Conservation (phyloP, 2,329 filamentous ascomycete genomes). For the Mycosphaerella sp. region DNA sequence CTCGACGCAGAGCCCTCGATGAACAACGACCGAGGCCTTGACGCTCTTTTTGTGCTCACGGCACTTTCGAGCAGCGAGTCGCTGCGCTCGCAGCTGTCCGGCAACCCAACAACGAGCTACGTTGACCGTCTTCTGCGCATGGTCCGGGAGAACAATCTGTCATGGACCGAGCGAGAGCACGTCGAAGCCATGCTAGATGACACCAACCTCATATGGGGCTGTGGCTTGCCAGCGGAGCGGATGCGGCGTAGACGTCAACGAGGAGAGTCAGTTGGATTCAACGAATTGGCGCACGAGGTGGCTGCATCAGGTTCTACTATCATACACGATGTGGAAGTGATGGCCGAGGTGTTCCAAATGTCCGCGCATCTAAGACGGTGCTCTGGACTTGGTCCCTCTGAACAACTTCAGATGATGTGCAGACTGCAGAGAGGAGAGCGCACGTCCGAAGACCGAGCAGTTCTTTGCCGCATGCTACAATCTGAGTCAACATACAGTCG, state of each 20-base stretch:
- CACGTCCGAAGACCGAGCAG: slow-evolving; percentile 17
- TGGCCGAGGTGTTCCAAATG: slow-evolving; percentile 31
- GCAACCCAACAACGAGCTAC: background rate
- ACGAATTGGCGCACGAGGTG: slow-evolving; percentile 13
- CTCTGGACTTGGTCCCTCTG: slow-evolving; percentile 20
- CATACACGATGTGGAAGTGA: slow-evolving; percentile 27
- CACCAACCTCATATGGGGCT: slow-evolving; percentile 14
- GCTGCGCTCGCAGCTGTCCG: slow-evolving; percentile 4
- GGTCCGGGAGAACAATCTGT: slow-evolving; percentile 12
- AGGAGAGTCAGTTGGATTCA: slow-evolving; percentile 17
- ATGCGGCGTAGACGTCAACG: slow-evolving; percentile 16
- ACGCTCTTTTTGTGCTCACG: slow-evolving; percentile 18
- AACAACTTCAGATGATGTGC: slow-evolving; percentile 27
- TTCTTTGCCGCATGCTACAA: slow-evolving; percentile 24
- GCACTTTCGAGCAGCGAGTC: slow-evolving; percentile 7
- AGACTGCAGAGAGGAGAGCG: slow-evolving; percentile 28
- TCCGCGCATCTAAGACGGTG: slow-evolving; percentile 24
- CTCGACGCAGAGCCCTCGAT: slow-evolving; percentile 15
- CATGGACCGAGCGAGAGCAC: slow-evolving; percentile 4
- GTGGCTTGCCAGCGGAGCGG: slow-evolving; percentile 19
- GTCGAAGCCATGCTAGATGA: slow-evolving; percentile 12
- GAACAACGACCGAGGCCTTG: slow-evolving; percentile 20
- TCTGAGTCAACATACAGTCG: slow-evolving; percentile 17
- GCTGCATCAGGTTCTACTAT: slow-evolving; percentile 10
- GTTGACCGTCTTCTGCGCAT: slow-evolving; percentile 5